Percentiles rank a stretch among this genome's conserved stretches.
Conservation (phyloP, 75 land plant species). For the Cupressus sempervirens region DNA sequence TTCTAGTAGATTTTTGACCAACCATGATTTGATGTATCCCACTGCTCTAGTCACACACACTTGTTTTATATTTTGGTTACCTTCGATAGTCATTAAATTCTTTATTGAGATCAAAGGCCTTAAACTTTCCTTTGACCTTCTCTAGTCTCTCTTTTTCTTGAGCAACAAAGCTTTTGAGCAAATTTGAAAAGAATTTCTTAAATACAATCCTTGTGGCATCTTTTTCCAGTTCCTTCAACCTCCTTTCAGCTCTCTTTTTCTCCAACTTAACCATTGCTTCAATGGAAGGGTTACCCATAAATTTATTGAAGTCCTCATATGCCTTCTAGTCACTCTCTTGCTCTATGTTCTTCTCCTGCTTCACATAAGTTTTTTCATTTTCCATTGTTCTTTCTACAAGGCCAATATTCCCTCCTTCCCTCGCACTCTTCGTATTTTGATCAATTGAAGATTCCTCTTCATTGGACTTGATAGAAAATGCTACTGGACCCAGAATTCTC, state of each 20-base stretch:
- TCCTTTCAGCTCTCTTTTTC: slow-evolving; percentile 85
- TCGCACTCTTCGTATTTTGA: neutral
- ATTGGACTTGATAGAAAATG: neutral
- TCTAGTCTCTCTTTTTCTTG: slow-evolving; percentile 89
- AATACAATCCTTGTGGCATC: slow-evolving; percentile 54
- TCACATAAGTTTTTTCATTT: neutral
- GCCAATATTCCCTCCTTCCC: neutral
- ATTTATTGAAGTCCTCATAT: slow-evolving; percentile 93
- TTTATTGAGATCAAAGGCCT: slow-evolving; percentile 89
- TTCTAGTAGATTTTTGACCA: too few species aligned
- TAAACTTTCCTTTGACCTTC: slow-evolving; percentile 69
- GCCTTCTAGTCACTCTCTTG: slow-evolving; percentile 90
- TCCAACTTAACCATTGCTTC: slow-evolving; percentile 94
- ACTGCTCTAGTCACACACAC: too few species aligned
- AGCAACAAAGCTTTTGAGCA: slow-evolving; percentile 36
- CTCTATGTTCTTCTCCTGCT: slow-evolving; percentile 28
- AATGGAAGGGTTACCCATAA: slow-evolving; percentile 95
- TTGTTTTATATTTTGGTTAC: too few species aligned
- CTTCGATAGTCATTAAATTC: too few species aligned
- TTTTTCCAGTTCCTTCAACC: slow-evolving; percentile 65
- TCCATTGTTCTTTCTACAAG: neutral
- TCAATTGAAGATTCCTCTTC: neutral
- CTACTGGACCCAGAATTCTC: neutral
- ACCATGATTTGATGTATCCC: too few species aligned
- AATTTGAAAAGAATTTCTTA: slow-evolving; percentile 32